Evolutionary conservation across 148 eudicot species (phyloP).

Genomic region (Rhododendron simsii): DNA sequence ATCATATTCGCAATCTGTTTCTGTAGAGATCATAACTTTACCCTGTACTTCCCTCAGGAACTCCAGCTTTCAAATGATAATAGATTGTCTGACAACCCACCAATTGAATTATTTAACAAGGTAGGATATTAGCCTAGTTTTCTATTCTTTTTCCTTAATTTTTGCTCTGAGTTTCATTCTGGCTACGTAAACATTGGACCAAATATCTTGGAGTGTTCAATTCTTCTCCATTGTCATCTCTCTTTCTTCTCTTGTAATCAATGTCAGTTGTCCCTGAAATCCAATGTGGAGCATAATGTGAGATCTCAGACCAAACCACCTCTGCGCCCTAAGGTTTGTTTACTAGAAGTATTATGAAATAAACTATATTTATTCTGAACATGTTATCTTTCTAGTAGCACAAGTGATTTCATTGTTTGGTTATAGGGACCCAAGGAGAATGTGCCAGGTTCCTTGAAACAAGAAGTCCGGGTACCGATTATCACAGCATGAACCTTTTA

Average conservation of each 20-base stretch:
- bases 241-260: constrained; percentile 5
- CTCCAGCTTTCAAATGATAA: constrained; percentile 26
- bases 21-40: neutral
- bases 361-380: neutral
- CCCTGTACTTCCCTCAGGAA: constrained; percentile 29
- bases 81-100: constrained; percentile 31
- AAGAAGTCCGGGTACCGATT: constrained; percentile 24
- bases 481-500: neutral
- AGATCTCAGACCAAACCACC: constrained; percentile 21
- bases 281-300: constrained; percentile 22
- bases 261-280: constrained; percentile 50
- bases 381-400: neutral
- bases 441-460: constrained; percentile 22
- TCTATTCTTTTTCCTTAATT: neutral
- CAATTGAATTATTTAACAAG: constrained; percentile 53
- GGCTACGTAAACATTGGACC: neutral
- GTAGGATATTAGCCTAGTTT: constrained; percentile 19
- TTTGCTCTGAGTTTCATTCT: neutral
- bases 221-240: neutral
- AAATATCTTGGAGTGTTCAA: neutral
- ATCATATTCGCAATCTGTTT: neutral
- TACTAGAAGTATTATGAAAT: neutral
- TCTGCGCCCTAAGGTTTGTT: constrained; percentile 35
- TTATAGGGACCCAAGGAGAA: constrained; percentile 44
- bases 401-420: neutral